Percentiles rank a stretch among this genome's conserved stretches.
Conservation (phyloP, 1,284 basidiomycete genomes). For the Tilletia caries region DNA sequence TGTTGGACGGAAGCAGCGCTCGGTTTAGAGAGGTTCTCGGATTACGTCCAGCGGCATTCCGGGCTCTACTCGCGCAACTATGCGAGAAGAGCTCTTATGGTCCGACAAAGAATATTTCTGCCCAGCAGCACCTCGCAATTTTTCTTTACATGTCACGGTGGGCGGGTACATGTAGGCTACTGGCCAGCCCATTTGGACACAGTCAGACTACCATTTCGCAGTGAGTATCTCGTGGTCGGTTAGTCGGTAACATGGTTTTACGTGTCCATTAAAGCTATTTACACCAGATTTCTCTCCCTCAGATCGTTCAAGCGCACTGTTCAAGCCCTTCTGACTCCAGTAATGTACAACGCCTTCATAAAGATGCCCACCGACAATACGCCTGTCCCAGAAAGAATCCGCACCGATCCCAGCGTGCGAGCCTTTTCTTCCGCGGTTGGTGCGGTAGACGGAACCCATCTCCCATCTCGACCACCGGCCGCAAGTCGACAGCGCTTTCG, state of each 20-base stretch:
- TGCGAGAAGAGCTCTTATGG: too few relatives aligned
- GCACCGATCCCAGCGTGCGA: constrained; percentile 51
- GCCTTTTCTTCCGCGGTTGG: constrained; percentile 55
- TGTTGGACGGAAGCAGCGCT: too few relatives aligned
- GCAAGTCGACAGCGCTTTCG: constrained; percentile 29
- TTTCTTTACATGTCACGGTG: too few relatives aligned
- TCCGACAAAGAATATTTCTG: too few relatives aligned
- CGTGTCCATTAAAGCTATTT: too few relatives aligned
- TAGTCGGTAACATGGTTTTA: neutral
- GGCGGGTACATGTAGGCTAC: neutral
- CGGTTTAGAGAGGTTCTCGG: too few relatives aligned
- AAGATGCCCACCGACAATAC: neutral
- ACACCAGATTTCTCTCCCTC: neutral
- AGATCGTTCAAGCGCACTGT: neutral
- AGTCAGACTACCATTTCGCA: neutral
- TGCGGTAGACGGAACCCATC: constrained; percentile 57
- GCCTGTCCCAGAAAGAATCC: neutral
- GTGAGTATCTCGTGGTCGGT: neutral
- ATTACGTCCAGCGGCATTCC: too few relatives aligned
- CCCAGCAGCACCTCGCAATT: too few relatives aligned
- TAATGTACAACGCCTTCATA: neutral
- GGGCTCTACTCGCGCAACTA: too few relatives aligned
- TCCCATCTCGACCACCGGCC: constrained; percentile 32
- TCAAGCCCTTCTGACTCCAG: neutral
- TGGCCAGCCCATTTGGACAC: neutral